A percentile compares a stretch with the other conserved stretches of the same genome.
phyloP scores from a whole-genome alignment of 768 basidiomycete species.

The Termitomyces sp. region DNA sequence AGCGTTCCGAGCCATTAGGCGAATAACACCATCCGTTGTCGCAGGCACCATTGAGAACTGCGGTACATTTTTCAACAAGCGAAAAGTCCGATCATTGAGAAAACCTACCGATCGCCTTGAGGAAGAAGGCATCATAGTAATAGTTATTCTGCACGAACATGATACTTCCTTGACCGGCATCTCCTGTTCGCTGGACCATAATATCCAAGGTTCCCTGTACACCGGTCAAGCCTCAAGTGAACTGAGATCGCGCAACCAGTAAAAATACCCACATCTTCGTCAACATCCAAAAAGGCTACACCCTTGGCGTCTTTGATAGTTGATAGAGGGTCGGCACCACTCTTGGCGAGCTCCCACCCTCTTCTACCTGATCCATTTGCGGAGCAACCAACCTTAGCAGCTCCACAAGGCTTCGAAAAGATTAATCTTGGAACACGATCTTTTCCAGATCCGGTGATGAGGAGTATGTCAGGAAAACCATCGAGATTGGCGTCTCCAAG shows the following conservation, averaged over 20 bases:
- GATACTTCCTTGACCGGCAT: constrained; percentile 53
- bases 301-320: constrained; percentile 73
- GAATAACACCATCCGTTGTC: constrained; percentile 71
- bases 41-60: constrained; percentile 93
- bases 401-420: constrained; percentile 56
- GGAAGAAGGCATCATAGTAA: constrained; percentile 98
- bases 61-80: constrained; percentile 1
- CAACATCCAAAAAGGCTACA: constrained; percentile 83
- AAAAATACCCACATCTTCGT: constrained; percentile 76
- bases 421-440: constrained; percentile 55
- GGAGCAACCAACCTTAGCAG: constrained; percentile 53
- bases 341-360: constrained; percentile 54
- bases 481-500: constrained; percentile 90
- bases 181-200: constrained; percentile 81
- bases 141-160: constrained; percentile 94
- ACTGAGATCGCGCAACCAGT: neutral
- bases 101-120: constrained; percentile 84
- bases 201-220: constrained; percentile 82
- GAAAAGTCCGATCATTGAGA: neutral
- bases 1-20: constrained; percentile 53
- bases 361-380: constrained; percentile 46
- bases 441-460: constrained; percentile 41
- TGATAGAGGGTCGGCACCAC: constrained; percentile 57
- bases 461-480: constrained; percentile 86
- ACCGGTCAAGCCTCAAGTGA: neutral